Percentiles rank a stretch among this genome's conserved stretches.
phyloP scores from a whole-genome alignment of 2,329 filamentous ascomycete genomes.

The Hypoxylon rubiginosum region DNA sequence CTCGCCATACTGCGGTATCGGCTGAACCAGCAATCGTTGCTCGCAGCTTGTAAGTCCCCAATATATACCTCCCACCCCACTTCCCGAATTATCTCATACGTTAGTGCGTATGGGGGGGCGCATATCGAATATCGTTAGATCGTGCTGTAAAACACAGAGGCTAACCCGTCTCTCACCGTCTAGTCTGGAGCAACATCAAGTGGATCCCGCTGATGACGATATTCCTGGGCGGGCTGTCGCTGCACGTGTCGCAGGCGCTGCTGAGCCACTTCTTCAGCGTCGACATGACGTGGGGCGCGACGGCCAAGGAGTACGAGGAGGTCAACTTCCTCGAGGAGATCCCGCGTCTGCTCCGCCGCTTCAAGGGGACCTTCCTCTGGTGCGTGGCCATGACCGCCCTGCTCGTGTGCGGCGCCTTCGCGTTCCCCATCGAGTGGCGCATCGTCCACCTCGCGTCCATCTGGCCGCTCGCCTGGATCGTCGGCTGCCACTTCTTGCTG shows the following conservation, averaged over 20 bases:
- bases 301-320: conserved; percentile 53
- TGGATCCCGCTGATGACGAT: conserved; percentile 58
- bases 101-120: not conserved
- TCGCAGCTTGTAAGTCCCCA: conserved; percentile 56
- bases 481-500: conserved; percentile 68
- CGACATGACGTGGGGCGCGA: conserved; percentile 57
- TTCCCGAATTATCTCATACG: not conserved
- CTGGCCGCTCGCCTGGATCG: conserved; percentile 66
- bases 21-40: conserved; percentile 63
- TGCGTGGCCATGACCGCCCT: conserved; percentile 47
- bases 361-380: conserved; percentile 53
- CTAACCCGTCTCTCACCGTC: conserved; percentile 20
- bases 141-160: conserved; percentile 10
- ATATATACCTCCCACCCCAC: not conserved
- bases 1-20: conserved; percentile 72
- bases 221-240: conserved; percentile 60
- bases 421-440: conserved; percentile 61
- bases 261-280: conserved; percentile 59
- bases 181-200: conserved; percentile 68
- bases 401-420: conserved; percentile 48
- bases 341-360: conserved; percentile 49
- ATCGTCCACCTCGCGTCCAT: conserved; percentile 72
- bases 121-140: not conserved
- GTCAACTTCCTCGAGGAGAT: conserved; percentile 54
- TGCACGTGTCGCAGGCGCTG: conserved; percentile 58